A percentile compares a stretch with the other conserved stretches of the same genome.
Conservation (phyloP, 225 moss, liverwort and hornwort species). For the Marchantia paleacea region DNA sequence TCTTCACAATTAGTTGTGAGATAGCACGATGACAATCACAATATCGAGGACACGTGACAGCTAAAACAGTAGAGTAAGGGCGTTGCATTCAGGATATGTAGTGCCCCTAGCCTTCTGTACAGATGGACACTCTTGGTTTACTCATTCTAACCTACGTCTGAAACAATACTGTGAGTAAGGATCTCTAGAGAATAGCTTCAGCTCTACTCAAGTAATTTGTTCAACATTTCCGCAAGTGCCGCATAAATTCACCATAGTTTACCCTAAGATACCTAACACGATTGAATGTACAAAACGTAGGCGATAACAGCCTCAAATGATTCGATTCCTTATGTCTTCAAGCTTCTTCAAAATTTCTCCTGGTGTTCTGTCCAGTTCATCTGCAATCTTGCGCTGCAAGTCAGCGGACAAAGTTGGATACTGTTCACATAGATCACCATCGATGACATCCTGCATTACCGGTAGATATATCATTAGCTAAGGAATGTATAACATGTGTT, state of each 20-base stretch:
- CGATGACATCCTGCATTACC: conserved; percentile 81
- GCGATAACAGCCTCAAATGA: conserved; percentile 52
- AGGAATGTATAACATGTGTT: too few species aligned
- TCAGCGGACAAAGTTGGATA: conserved; percentile 82
- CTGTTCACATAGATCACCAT: conserved; percentile 97
- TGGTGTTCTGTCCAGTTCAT: conserved; percentile 96
- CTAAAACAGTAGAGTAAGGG: background rate
- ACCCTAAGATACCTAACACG: conserved; percentile 2
- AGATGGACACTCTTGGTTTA: background rate
- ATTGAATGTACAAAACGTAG: conserved; percentile 23
- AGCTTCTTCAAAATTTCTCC: conserved; percentile 99
- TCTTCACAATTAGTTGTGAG: too few species aligned
- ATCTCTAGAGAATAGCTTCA: background rate
- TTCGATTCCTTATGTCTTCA: conserved; percentile 96
- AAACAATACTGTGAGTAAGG: background rate
- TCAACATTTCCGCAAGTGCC: background rate
- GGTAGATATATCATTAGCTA: background rate
- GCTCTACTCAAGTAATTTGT: background rate
- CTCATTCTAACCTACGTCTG: background rate
- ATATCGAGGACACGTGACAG: background rate
- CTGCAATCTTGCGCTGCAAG: conserved; percentile 91
- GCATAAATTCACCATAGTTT: background rate
- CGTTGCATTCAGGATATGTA: too few species aligned
- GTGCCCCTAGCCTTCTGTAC: too few species aligned
- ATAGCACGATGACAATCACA: background rate